A percentile compares a stretch with the other conserved stretches of the same genome.
phyloP scores from a whole-genome alignment of 2,329 filamentous ascomycete species.

The Neofusicoccum sp. region DNA sequence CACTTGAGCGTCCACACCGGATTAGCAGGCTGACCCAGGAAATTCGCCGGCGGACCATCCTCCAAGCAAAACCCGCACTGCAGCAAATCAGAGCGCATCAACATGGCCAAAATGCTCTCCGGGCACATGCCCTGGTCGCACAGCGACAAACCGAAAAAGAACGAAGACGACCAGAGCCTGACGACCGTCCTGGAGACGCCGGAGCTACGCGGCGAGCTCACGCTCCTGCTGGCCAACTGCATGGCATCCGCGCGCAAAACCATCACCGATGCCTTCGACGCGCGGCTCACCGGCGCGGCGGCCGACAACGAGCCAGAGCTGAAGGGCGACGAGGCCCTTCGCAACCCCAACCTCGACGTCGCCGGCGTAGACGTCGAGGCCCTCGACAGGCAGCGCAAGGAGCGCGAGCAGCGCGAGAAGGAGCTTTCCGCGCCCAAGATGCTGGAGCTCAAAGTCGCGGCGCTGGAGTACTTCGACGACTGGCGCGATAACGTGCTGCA shows the following conservation, averaged over 20 bases:
- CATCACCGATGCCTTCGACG: conserved; percentile 37
- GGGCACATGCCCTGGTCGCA: conserved; percentile 14
- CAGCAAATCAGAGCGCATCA: background rate
- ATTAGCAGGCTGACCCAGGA: background rate
- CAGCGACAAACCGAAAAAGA: background rate
- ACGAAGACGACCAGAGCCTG: conserved; percentile 1
- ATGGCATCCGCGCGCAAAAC: conserved; percentile 45
- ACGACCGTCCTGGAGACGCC: conserved; percentile 39
- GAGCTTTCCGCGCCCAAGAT: conserved; percentile 53
- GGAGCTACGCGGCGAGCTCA: conserved; percentile 44
- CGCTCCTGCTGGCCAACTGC: conserved; percentile 46
- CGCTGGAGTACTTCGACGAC: conserved; percentile 70
- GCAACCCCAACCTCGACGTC: conserved; percentile 20
- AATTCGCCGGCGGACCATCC: background rate
- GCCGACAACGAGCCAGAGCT: conserved; percentile 27
- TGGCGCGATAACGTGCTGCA: conserved; percentile 73
- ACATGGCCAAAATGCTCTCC: conserved; percentile 11
- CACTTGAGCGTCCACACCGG: background rate
- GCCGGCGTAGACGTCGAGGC: conserved; percentile 23
- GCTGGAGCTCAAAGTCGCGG: conserved; percentile 66
- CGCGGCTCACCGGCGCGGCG: conserved; percentile 27
- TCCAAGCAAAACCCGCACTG: background rate
- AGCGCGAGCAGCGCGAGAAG: conserved; percentile 43
- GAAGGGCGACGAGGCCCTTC: conserved; percentile 27
- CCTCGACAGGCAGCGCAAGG: conserved; percentile 24